Evolutionary conservation across 2,329 filamentous ascomycete species (phyloP), one percentile per base, ranked within the genome.

Genomic region (Calcarisporium arbuscula): DNA sequence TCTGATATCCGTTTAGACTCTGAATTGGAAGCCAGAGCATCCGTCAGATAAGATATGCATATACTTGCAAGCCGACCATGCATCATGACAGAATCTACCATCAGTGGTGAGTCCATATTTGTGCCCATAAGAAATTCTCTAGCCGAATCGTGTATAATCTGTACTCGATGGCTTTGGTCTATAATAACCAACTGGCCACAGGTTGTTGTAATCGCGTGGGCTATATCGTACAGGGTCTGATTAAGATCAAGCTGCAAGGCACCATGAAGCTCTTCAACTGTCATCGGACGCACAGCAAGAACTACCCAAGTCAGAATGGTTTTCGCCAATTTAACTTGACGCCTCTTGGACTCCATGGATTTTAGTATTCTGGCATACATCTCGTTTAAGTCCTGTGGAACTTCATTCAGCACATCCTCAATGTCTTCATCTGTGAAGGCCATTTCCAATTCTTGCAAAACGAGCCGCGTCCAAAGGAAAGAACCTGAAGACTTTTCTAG

Each of bases 371-470:
- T 35, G 8, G 20, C 27, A 11, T 35, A 35, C 12, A 35, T 18
- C 15, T 30, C 19, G 20, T 19, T 26, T 17, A 35, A 10, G 8
- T 32, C 34, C 8, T 33, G 17, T n/a, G 29, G 30, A 19, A 21
- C 19, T 21, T 39, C 34, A 4, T 21, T 19, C 4, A 35, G 15
- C 11, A 36, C 23, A 5, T 21, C 38, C 5, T 35, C 23, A 11
- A 34, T 18, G 8, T 38, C 32, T 17, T 39, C 30, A 16, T 39
- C 15, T 2, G 26, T 39, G 19, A 30, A 33, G 5, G 32, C 30
- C 10, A 18, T 29, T 31, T 39, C 32, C 3, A 35, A 19, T 16
- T 33, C 41, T n/a, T 42, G 20, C 5, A 38, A 18, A 12, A 40
- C 35, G 10, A 38, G 35, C 6, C 30, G 31, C 8, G 28, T 18